Base-by-base conservation (phyloP, 2,329 filamentous ascomycete genomes). In the Nemania sp. region DNA sequence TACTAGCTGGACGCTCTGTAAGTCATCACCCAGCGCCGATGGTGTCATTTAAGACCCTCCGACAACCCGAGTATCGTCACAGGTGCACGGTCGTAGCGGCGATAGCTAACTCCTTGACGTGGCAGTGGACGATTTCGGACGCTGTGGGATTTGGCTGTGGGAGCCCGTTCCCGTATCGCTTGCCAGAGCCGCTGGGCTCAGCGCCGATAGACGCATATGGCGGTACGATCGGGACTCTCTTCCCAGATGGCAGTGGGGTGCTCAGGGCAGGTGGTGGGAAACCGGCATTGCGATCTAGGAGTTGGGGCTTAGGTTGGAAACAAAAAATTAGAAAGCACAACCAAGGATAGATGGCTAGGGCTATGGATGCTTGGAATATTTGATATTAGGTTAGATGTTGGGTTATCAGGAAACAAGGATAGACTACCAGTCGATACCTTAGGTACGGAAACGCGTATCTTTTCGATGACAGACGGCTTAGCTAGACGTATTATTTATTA, bases 151-250 rank as follows among this genome's bases (percentile, higher is more conserved):
- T 0, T 97, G 90, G 90, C 75, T 96, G 13, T 86, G 87, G 63
- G 92, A 97, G 74, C 91, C 92, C 0, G 76, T 96, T n/a, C 91
- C 92, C 0, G 65, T 94, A 35, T 93, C 15, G 13, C n/a, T 62
- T 88, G 90, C 0, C 78, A 88, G 37, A 90, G 90, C 0, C 78
- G 88, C 35, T 37, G 63, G 65, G 7, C 34, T 66, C 20, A 59
- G 63, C 18, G 43, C 20, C 10, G 63, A 67, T 51, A 52, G 49
- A 48, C 57, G 59, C 21, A 21, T 64, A 39, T 90, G 85, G 84
- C 85, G 90, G 68, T 92, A 88, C 85, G 79, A 81, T 64, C 72
- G 79, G 34, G 74, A 80, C 20, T 77, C 83, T 62, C 73, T 87
- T 20, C 79, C 81, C 1, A 67, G 68, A 9, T 87, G 84, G 83